Evolutionary conservation across 1,284 basidiomycete species (phyloP).

Genomic region (Moesziomyces parantarcticus): DNA sequence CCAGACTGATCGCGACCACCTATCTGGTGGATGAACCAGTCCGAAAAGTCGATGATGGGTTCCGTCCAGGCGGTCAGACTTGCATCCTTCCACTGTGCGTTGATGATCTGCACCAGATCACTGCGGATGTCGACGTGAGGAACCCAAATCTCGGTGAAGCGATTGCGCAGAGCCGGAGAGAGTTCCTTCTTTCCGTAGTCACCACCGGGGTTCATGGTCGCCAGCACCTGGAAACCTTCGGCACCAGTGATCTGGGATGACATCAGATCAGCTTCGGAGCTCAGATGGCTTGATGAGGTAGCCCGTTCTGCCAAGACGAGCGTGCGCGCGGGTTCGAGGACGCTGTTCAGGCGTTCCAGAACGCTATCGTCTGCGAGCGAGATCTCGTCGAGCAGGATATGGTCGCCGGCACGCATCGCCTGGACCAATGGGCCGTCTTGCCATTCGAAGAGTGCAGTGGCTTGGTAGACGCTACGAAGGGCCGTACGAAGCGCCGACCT

Average conservation of each 20-base stretch:
- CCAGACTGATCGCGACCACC: slow-evolving; percentile 74
- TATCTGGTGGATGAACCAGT: slow-evolving; percentile 80
- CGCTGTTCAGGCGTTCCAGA: slow-evolving; percentile 95
- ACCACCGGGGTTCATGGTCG: slow-evolving; percentile 99
- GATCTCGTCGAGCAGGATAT: slow-evolving; percentile 95
- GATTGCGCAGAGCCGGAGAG: slow-evolving; percentile 93
- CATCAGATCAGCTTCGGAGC: slow-evolving; percentile 64
- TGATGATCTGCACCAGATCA: slow-evolving; percentile 85
- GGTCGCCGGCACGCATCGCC: slow-evolving; percentile 86
- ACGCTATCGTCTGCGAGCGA: slow-evolving; percentile 98
- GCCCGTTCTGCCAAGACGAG: slow-evolving; percentile 94
- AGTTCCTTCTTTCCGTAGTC: slow-evolving; percentile 99
- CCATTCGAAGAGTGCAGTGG: slow-evolving; percentile 92
- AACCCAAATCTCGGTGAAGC: slow-evolving; percentile 99
- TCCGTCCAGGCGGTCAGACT: slow-evolving; percentile 74
- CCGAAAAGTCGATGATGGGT: slow-evolving; percentile 80
- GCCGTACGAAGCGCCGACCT: slow-evolving; percentile 67
- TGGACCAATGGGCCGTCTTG: slow-evolving; percentile 92
- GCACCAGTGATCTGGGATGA: slow-evolving; percentile 49
- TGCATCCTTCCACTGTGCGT: slow-evolving; percentile 77
- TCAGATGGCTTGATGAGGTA: slow-evolving; percentile 71
- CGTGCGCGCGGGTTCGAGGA: slow-evolving; percentile 88
- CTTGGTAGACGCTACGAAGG: slow-evolving; percentile 70
- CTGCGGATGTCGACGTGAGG: slow-evolving; percentile 81
- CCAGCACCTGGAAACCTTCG: slow-evolving; percentile 83